Conservation (phyloP, 2,329 filamentous ascomycete species). For the Alternaria angustiovoidea region DNA sequence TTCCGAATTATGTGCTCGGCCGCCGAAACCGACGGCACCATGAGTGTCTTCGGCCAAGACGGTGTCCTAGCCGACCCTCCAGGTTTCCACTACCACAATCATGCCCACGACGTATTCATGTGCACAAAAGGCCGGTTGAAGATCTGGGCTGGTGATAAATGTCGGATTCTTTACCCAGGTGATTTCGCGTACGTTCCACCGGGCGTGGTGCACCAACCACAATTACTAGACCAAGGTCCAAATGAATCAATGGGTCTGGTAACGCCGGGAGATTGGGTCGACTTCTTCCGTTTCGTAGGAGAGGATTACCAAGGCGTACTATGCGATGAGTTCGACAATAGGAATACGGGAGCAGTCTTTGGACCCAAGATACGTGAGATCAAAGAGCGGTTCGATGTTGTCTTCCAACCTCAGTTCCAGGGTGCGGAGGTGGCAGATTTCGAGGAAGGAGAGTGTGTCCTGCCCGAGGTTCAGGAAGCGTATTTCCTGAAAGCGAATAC, state of each 20-base stretch:
- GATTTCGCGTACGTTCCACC: conserved; percentile 33
- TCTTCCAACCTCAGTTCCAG: conserved; percentile 22
- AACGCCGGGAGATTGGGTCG: conserved; percentile 31
- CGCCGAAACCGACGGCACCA: conserved; percentile 23
- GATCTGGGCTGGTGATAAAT: conserved; percentile 27
- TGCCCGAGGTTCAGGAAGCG: conserved; percentile 17
- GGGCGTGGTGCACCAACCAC: conserved; percentile 27
- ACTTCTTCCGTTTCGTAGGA: conserved; percentile 30
- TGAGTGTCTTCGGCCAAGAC: conserved; percentile 30
- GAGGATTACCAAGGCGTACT: conserved; percentile 30
- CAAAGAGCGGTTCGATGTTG: conserved; percentile 31
- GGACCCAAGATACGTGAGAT: conserved; percentile 27
- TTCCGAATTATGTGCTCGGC: conserved; percentile 28
- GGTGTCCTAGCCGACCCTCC: conserved; percentile 27
- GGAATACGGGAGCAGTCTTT: conserved; percentile 20
- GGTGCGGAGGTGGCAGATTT: conserved; percentile 22
- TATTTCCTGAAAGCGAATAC: conserved; percentile 32
- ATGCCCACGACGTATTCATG: conserved; percentile 33
- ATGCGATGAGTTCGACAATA: conserved; percentile 23
- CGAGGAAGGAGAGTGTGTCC: conserved; percentile 11
- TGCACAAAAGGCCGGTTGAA: conserved; percentile 29
- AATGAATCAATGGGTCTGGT: conserved; percentile 30
- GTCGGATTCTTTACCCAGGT: conserved; percentile 26
- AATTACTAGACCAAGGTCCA: conserved; percentile 21
- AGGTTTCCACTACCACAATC: conserved; percentile 32